phyloP scores from a whole-genome alignment of 2,329 filamentous ascomycete species.

The Aspergillus bombycis region DNA sequence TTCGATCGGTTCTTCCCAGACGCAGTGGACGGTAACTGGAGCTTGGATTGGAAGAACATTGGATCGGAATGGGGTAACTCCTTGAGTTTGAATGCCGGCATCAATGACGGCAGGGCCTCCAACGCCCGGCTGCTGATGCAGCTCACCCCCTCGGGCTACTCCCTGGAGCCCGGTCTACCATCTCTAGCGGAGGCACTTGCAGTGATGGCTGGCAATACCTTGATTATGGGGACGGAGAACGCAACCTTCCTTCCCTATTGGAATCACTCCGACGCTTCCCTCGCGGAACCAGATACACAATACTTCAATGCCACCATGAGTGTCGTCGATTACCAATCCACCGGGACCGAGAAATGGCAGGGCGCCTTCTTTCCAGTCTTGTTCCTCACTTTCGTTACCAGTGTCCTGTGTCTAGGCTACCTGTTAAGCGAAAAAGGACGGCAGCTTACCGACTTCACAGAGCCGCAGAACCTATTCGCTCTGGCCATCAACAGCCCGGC shows the following conservation, averaged over 20 bases:
- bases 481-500: conserved; percentile 69
- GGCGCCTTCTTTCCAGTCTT: conserved; percentile 69
- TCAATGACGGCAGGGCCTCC: conserved; percentile 59
- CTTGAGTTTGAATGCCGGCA: conserved; percentile 61
- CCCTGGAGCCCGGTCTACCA: conserved; percentile 58
- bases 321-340: conserved; percentile 71
- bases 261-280: conserved; percentile 46
- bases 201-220: conserved; percentile 67
- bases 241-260: conserved; percentile 65
- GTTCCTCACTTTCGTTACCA: conserved; percentile 66
- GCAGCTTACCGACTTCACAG: conserved; percentile 76
- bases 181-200: conserved; percentile 75
- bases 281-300: conserved; percentile 55
- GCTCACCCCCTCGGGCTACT: conserved; percentile 48
- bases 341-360: conserved; percentile 64
- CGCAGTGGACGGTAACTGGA: conserved; percentile 37
- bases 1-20: conserved; percentile 54
- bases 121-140: conserved; percentile 63
- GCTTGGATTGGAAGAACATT: conserved; percentile 59
- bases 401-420: conserved; percentile 67
- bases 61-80: conserved; percentile 58
- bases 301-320: conserved; percentile 66
- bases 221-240: conserved; percentile 63
- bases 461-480: conserved; percentile 74
- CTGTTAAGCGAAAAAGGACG: conserved; percentile 59